Conservation (phyloP, 2,329 filamentous ascomycete genomes). For the Monosporascus cannonballus region DNA sequence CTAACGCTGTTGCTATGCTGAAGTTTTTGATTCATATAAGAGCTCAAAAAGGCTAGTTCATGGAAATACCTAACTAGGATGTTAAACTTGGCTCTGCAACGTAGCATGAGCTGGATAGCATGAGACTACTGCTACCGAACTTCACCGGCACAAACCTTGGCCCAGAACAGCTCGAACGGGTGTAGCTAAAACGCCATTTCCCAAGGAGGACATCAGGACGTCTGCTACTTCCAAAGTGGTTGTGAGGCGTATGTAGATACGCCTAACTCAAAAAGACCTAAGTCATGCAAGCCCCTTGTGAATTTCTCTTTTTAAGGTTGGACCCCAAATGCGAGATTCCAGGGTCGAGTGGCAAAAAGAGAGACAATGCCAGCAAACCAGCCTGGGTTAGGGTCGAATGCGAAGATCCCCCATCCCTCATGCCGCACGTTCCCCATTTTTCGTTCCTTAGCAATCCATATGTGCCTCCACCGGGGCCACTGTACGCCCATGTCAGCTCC, state of each 20-base stretch:
- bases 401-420: constrained; percentile 17
- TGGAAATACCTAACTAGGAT: too few relatives aligned
- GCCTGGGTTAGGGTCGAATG: constrained; percentile 15
- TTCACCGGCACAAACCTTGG: neutral
- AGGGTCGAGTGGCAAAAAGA: constrained; percentile 27
- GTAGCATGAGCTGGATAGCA: neutral
- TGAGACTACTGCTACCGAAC: neutral
- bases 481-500: too few relatives aligned
- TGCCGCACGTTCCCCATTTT: constrained; percentile 19
- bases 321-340: constrained; percentile 19
- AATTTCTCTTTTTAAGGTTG: constrained; percentile 2
- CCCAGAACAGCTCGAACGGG: neutral
- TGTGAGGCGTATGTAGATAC: neutral
- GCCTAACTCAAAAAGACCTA: neutral
- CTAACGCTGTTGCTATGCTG: too few relatives aligned
- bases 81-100: too few relatives aligned
- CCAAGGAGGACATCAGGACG: neutral
- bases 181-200: neutral
- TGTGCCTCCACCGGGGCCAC: too few relatives aligned
- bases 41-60: too few relatives aligned
- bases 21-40: too few relatives aligned
- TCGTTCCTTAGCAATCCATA: constrained; percentile 8
- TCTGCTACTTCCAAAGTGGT: neutral
- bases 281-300: neutral
- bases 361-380: constrained; percentile 17